Evolutionary conservation across 2,329 filamentous ascomycete species (phyloP).

Genomic region (Colletotrichum sp.): DNA sequence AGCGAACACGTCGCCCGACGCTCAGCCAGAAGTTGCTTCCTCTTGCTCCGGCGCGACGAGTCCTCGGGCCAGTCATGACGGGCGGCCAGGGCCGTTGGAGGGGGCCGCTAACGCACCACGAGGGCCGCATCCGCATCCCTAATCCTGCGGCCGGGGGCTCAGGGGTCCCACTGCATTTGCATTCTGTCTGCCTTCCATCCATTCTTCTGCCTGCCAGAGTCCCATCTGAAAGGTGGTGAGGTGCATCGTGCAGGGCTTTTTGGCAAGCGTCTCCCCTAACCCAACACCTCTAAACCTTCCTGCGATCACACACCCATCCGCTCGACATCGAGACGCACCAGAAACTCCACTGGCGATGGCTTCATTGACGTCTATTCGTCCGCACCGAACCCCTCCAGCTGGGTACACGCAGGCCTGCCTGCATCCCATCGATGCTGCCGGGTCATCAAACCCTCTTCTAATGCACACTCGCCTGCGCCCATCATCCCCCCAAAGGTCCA

Average conservation of each 20-base stretch:
- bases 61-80: conserved; percentile 2
- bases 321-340: not conserved
- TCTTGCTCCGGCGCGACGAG: not conserved
- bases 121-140: conserved; percentile 21
- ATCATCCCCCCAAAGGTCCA: not conserved
- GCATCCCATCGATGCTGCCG: conserved; percentile 8
- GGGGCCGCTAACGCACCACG: conserved; percentile 16
- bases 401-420: not conserved
- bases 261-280: not conserved
- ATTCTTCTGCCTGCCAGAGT: not conserved
- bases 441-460: not conserved
- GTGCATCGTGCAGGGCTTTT: not conserved
- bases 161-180: conserved; percentile 3
- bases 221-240: not conserved
- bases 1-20: conserved; percentile 11
- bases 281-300: not conserved
- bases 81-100: conserved; percentile 12
- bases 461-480: not conserved
- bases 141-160: conserved; percentile 4
- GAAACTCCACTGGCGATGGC: conserved; percentile 16
- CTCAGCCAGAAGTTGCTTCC: not conserved
- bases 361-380: conserved; percentile 20
- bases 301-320: conserved; percentile 4
- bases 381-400: not conserved
- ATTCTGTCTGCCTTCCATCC: not conserved